Evolutionary conservation across 2,329 filamentous ascomycete genomes (phyloP).

Genomic region (Allantophomopsis lycopodina): DNA sequence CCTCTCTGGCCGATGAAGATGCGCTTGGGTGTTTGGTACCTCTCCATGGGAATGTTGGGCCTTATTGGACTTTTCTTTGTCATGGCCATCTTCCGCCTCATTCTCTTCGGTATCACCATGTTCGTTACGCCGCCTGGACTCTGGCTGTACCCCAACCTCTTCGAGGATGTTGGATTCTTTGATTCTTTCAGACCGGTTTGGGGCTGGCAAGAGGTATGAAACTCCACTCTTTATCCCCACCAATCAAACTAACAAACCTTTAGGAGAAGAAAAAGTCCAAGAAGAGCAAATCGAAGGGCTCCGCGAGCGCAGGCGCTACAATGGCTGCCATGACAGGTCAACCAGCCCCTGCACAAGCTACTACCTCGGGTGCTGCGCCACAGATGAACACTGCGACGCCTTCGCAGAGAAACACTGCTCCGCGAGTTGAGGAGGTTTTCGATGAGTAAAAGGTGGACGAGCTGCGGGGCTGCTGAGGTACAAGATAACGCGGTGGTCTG

Average conservation of each 20-base stretch:
- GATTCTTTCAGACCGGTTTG: slow-evolving; percentile 93
- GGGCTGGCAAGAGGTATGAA: slow-evolving; percentile 93
- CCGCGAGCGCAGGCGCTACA: slow-evolving; percentile 13
- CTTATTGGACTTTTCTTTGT: slow-evolving; percentile 87
- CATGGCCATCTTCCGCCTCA: slow-evolving; percentile 94
- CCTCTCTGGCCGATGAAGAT: slow-evolving; percentile 89
- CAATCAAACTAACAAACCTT: neutral
- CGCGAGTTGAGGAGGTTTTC: slow-evolving; percentile 29
- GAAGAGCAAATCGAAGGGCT: slow-evolving; percentile 14
- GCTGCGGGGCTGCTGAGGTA: no score
- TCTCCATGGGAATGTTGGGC: slow-evolving; percentile 85
- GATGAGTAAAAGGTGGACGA: neutral
- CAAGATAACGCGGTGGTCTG: no score
- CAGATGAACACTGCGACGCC: slow-evolving; percentile 18
- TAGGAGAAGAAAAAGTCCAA: slow-evolving; percentile 22
- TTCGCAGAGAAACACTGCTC: slow-evolving; percentile 23
- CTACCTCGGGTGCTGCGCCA: slow-evolving; percentile 22
- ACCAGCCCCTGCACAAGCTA: slow-evolving; percentile 17
- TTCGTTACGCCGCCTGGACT: slow-evolving; percentile 74
- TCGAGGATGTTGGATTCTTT: slow-evolving; percentile 97
- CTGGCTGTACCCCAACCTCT: slow-evolving; percentile 97
- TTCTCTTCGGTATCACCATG: slow-evolving; percentile 87
- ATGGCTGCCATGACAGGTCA: slow-evolving; percentile 19
- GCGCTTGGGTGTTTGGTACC: slow-evolving; percentile 90
- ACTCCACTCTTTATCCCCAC: neutral